Base-by-base conservation (phyloP, 495 filamentous ascomycete species). In the Penicillium cataractarum region DNA sequence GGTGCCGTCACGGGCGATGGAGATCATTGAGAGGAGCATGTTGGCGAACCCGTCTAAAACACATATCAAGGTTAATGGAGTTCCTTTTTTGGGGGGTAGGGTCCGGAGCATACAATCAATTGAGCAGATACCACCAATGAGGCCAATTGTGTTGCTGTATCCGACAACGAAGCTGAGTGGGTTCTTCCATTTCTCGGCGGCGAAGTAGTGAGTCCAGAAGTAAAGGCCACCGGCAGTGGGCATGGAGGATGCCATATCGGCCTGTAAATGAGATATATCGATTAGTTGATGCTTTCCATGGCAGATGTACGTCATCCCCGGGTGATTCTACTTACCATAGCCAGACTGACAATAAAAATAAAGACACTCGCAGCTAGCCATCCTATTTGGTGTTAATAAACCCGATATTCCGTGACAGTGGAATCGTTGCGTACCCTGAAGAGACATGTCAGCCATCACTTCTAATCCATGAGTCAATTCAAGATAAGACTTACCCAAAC, bases 201-300 rank as follows among this genome's bases (percentile, higher is more conserved):
- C 78, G 68, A 89, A 90, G 74, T 84, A 88, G 63, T 89, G 87
- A 6, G 88, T 90, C 88, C 87, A 89, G 80, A 84, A 90, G 67
- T 90, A 89, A 5, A 90, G 74, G 12, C 87, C 87, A 10, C 88
- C 88, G 21, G 83, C 84, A 6, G 88, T 91, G 17, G 88, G 88
- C 86, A 91, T 89, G 2, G 87, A 84, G 35, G 82, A 85, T 8
- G 85, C 87, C 58, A 90, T 72, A 69, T 90, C 88, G 24, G 88
- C 87, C 80, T 83, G 29, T 32, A 6, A 26, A 29, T 39, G n/a
- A n/a, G n/a, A 7, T 6, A 21, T n/a, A 10, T 12, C 3, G 21
- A 44, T 40, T 1, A 58, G 33, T 13, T 21, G 13, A 0, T 19
- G 4, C 9, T 27, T 26, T 22, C 6, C 24, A 15, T 17, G 37